Conservation (phyloP, 345 rosid species). For the Camelina neglecta region DNA sequence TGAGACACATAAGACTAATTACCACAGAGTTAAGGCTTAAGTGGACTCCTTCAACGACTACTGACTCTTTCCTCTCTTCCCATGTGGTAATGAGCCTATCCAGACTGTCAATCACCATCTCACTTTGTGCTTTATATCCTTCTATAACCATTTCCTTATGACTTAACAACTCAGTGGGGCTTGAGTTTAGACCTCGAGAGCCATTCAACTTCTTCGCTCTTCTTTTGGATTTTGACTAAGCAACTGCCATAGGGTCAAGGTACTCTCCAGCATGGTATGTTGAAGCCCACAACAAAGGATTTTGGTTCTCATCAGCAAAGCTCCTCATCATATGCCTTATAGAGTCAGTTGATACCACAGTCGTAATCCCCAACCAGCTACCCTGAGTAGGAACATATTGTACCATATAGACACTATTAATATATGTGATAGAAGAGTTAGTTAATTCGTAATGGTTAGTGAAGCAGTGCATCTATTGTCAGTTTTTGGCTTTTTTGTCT, state of each 20-base stretch:
- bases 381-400: constrained; percentile 41
- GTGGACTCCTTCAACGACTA: constrained; percentile 98
- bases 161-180: constrained; percentile 58
- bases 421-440: neutral
- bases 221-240: constrained; percentile 85
- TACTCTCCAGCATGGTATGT: constrained; percentile 98
- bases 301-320: constrained; percentile 89
- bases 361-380: constrained; percentile 90
- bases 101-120: constrained; percentile 99
- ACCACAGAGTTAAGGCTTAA: constrained; percentile 99
- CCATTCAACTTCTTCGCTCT: constrained; percentile 71
- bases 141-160: constrained; percentile 94
- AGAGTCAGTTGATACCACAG: constrained; percentile 96
- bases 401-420: constrained; percentile 11
- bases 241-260: constrained; percentile 93
- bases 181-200: constrained; percentile 51
- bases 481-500: too few species aligned
- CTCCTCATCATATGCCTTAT: constrained; percentile 99
- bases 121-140: constrained; percentile 99
- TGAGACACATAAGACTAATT: constrained; percentile 37
- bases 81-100: constrained; percentile 95
- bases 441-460: too few species aligned
- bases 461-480: too few species aligned
- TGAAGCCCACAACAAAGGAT: constrained; percentile 97
- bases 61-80: constrained; percentile 97